Base-by-base conservation (phyloP, 2,329 filamentous ascomycete genomes). In the Curvularia hawaiiensis region DNA sequence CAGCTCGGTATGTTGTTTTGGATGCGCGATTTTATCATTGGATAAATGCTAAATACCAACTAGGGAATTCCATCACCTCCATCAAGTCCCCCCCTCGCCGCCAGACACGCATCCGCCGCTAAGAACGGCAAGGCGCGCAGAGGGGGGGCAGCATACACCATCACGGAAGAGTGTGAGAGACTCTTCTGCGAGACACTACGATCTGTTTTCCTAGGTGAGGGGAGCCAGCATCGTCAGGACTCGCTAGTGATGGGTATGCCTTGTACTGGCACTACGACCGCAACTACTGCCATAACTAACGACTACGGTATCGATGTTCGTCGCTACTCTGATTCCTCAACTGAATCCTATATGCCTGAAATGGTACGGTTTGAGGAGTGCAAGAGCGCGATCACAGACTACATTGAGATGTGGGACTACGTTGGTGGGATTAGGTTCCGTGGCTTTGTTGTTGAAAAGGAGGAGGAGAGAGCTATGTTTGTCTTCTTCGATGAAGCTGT, bases 161-260 rank as follows among this genome's bases (percentile, higher is more conserved):
- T 97, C 85, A 92, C 90, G 91, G 92, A 90, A 92, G 92, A 97
- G 91, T 96, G 93, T 97, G 93, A 97, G 92, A 97, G 93, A 85
- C 94, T 97, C 89, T 96, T 97, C 87, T 97, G 93, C 83, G 92
- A 94, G 89, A 89, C 88, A 85, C 91, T 97, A 88, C 90, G 87
- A 82, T 83, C 88, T 83, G 90, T 91, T 84, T 97, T 97, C 88
- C 90, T 90, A 85, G 93, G 91, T 96, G 92, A 96, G 92, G 88
- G 89, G 90, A 88, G 88, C 81, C 79, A 82, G 84, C 85, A 80
- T 78, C 81, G 82, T 83, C 84, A 88, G 87, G 89, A 87, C 89
- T 94, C 91, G 87, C 86, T 90, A 87, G 89, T 90, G 85, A 88
- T 90, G 87, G 88, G 87, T 94, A 87, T 88, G 87, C 78, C 50